Conservation (phyloP, 2,329 filamentous ascomycete genomes). For the Ilyonectria destructans region DNA sequence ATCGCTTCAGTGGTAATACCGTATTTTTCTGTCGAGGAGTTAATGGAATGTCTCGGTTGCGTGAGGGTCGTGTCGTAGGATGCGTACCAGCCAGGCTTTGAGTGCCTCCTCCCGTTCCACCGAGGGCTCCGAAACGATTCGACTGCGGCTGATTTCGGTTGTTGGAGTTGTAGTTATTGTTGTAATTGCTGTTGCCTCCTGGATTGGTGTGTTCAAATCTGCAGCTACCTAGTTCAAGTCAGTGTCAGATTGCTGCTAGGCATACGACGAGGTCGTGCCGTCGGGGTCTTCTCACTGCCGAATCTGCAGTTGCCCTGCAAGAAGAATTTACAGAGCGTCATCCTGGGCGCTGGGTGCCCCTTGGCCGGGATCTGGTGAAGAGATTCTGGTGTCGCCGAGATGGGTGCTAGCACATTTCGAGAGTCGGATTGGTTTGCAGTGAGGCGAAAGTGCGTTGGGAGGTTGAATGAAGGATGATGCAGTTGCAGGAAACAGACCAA, state of each 20-base stretch:
- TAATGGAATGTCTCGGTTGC: constrained; percentile 24
- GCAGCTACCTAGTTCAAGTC: constrained; percentile 63
- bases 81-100: constrained; percentile 44
- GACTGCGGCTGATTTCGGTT: constrained; percentile 53
- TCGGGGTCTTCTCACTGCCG: constrained; percentile 61
- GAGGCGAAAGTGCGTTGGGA: constrained; percentile 7
- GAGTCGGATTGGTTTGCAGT: neutral
- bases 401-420: constrained; percentile 44
- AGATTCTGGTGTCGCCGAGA: constrained; percentile 33
- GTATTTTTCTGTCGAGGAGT: constrained; percentile 58
- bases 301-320: constrained; percentile 68
- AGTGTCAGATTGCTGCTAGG: constrained; percentile 20
- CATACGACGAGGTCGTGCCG: neutral
- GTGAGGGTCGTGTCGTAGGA: neutral
- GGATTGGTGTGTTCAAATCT: constrained; percentile 68
- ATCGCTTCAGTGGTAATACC: constrained; percentile 74
- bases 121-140: constrained; percentile 74
- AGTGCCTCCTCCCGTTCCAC: constrained; percentile 49
- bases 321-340: constrained; percentile 65
- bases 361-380: constrained; percentile 30
- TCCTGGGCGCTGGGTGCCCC: constrained; percentile 41
- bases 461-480: constrained; percentile 1
- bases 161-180: constrained; percentile 2
- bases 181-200: constrained; percentile 34
- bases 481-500: constrained; percentile 16